These are phyloP conservation scores for Eremomyces bilateralis DNA, from an alignment of 495 filamentous ascomycete species.

Conservation along the genomic window DNA sequence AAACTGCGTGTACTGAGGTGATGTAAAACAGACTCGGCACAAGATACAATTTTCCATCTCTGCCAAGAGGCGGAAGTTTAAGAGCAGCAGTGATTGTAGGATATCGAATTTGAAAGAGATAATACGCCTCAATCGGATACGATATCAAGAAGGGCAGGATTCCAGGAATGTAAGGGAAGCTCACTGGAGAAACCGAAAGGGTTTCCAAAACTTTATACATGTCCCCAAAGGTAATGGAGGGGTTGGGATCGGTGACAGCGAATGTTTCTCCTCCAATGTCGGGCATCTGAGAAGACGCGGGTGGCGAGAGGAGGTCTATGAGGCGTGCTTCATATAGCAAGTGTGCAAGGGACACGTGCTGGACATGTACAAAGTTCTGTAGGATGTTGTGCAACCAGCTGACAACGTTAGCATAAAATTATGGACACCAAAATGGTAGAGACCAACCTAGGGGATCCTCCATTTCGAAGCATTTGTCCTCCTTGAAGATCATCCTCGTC, in stretches of 20 bases:
- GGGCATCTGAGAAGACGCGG: background rate
- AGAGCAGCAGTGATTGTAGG: too few species aligned
- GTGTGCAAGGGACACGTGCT: background rate
- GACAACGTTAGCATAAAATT: too few species aligned
- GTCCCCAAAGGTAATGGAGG: background rate
- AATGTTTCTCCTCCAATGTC: background rate
- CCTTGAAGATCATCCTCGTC: too few species aligned
- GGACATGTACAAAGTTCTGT: background rate
- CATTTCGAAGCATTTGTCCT: too few species aligned
- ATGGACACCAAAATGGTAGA: too few species aligned
- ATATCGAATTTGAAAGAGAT: too few species aligned
- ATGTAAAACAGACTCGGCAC: background rate
- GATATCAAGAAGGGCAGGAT: background rate
- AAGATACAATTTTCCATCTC: too few species aligned
- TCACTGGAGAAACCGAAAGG: background rate
- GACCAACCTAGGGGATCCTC: too few species aligned
- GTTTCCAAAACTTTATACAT: background rate
- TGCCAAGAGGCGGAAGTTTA: background rate
- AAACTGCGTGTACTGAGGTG: background rate
- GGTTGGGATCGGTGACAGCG: background rate
- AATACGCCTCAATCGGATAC: background rate
- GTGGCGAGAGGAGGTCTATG: background rate
- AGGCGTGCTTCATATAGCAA: background rate
- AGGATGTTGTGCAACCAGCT: background rate
- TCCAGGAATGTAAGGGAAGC: background rate